Base-by-base conservation (phyloP, 345 rosid genomes). In the Alliaria petiolata region DNA sequence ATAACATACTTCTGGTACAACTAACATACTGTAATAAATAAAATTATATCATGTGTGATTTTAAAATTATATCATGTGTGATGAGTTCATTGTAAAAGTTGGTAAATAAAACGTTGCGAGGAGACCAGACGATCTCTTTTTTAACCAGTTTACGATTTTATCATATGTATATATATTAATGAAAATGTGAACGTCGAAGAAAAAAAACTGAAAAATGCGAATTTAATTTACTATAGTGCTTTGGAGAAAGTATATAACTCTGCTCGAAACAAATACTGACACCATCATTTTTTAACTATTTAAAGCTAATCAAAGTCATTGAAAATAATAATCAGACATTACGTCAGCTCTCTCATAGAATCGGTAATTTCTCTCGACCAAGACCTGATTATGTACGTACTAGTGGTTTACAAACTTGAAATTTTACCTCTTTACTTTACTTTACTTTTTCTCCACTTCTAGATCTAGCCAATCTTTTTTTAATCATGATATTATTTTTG, bases 371-470 rank as follows among this genome's bases (percentile, higher is more conserved):
- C 30, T n/a, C n/a, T 33, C 25, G n/a, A 9, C 40, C n/a, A 39
- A 13, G 43, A 13, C 19, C 12, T 38, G 47, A 39, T 44, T 19
- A 56, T 22, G 45, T 44, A 22, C 25, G 25, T 22, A 43, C 45
- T 69, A n/a, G n/a, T 69, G 47, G 57, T 17, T n/a, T n/a, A n/a
- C n/a, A n/a, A n/a, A 58, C 22, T 69, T 25, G 22, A 25, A 46
- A 4, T 15, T 13, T 12, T 9, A 43, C 44, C 12, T 65, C 16
- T 34, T 8, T 42, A 42, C 65, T 58, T 69, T 17, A 45, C 65
- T 9, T 69, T n/a, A n/a, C n/a, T n/a, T n/a, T n/a, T n/a, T n/a
- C n/a, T n/a, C n/a, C n/a, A n/a, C n/a, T n/a, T n/a, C n/a, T n/a
- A n/a, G n/a, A n/a, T n/a, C n/a, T 50, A 49, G 16, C 52, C 43